Conservation (phyloP, 2,329 filamentous ascomycete species). For the Aspergillus carbonarius region DNA sequence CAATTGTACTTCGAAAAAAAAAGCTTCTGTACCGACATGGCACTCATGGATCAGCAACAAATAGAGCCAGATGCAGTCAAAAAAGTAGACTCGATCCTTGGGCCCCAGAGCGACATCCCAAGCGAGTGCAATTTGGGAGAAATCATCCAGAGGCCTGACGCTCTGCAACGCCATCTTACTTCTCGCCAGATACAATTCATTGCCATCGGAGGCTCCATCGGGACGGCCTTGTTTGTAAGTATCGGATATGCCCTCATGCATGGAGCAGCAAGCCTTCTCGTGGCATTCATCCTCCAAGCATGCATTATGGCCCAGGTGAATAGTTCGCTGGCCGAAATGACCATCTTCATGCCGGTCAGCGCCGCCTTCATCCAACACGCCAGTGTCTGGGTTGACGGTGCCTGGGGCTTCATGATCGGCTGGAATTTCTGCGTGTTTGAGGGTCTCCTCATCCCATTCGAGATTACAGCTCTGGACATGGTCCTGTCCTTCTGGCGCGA, state of each 20-base stretch:
- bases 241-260: constrained; percentile 31
- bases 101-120: background rate
- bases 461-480: constrained; percentile 38
- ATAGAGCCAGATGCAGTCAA: background rate
- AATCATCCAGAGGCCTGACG: background rate
- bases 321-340: constrained; percentile 42
- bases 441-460: constrained; percentile 30
- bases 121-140: background rate
- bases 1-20: background rate
- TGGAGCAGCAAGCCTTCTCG: constrained; percentile 32
- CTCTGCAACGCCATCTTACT: background rate
- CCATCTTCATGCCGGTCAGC: constrained; percentile 35
- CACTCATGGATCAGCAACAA: background rate
- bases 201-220: constrained; percentile 37
- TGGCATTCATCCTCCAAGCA: constrained; percentile 26
- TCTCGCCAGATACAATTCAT: constrained; percentile 10
- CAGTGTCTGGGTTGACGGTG: constrained; percentile 40
- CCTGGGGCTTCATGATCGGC: constrained; percentile 39
- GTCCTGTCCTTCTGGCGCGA: constrained; percentile 37
- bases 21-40: background rate
- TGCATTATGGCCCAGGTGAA: constrained; percentile 25
- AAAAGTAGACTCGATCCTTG: background rate
- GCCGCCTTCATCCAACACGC: constrained; percentile 35
- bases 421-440: constrained; percentile 47
- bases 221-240: constrained; percentile 30